These are phyloP conservation scores for Chalciporus sphaerocephalus DNA, from an alignment of 768 basidiomycete genomes.

Conservation along the genomic window DNA sequence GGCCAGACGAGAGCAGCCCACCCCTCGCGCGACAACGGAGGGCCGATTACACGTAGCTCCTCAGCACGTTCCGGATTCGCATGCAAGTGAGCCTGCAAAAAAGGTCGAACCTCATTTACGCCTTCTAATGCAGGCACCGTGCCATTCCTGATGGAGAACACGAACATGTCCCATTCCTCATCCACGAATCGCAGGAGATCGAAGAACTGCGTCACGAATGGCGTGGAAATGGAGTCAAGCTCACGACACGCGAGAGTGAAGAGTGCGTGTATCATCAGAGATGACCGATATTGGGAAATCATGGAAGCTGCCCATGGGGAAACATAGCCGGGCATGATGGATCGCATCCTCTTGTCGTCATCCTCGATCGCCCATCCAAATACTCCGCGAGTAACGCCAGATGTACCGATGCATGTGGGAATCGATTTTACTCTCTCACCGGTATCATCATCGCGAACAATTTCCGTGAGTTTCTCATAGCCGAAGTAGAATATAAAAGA, in stretches of 20 bases:
- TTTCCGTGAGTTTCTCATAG: no score
- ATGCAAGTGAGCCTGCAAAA: no score
- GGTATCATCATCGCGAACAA: no score
- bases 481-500: no score
- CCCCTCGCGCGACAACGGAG: slow-evolving; percentile 2
- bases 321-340: slow-evolving; percentile 14
- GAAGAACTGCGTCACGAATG: slow-evolving; percentile 20
- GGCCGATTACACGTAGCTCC: slow-evolving; percentile 12
- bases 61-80: slow-evolving; percentile 14
- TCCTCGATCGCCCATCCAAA: no score
- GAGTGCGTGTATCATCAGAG: slow-evolving; percentile 21
- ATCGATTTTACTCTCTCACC: no score
- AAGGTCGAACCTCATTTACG: slow-evolving; percentile 14
- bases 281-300: slow-evolving; percentile 21
- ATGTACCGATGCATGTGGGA: no score
- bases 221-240: slow-evolving; percentile 21
- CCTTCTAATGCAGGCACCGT: slow-evolving; percentile 14
- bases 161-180: slow-evolving; percentile 19
- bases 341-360: no score
- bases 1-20: slow-evolving; percentile 24
- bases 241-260: no score
- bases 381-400: no score
- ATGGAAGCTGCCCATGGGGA: slow-evolving; percentile 17
- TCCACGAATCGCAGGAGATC: slow-evolving; percentile 20
- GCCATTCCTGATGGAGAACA: slow-evolving; percentile 15